Base-by-base conservation (phyloP, 2,329 filamentous ascomycete species). In the Ophiostoma triangulosporum region DNA sequence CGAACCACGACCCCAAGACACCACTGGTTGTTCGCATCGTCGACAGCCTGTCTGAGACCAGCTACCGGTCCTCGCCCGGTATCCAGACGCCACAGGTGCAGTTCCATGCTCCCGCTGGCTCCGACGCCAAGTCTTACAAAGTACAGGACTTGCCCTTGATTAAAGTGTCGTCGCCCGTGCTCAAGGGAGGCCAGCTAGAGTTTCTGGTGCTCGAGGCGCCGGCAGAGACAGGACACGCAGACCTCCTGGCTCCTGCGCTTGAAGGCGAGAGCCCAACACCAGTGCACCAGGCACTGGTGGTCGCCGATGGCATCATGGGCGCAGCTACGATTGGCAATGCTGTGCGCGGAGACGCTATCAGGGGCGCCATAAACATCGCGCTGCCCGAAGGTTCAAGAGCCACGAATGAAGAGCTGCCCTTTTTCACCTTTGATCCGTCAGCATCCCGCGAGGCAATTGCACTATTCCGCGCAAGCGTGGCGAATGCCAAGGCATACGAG, bases 211-310 rank as follows among this genome's bases (percentile, higher is more conserved):
- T 77, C 63, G 70, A 77, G 57, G 24, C 56, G 24, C 38, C 54
- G 15, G 65, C 32, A 11, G 31, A 50, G 20, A 26, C 26, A n/a
- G 48, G 17, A 9, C 48, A 50, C 5, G 31, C 26, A 3, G 27
- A 36, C 11, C 32, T 50, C 9, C 22, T 50, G 9, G 48, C 17
- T 3, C 31, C 33, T 12, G 29, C 74, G 80, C 57, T 76, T 80
- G 54, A 81, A 81, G 12, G 76, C 81, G 15, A 74, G 14, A 74
- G 93, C 40, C 80, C 81, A 6, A 88, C 88, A 45, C 90, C 91
- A 0, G 88, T 96, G 1, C 91, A 97, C 64, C 86, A 83, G 63
- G 80, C 84, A 1, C 68, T 96, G 15, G 62, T 96, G 9, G 76
- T 95, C 8, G 82, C 81, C 0, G 76, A 86, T 49, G 89, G 88